Conservation (phyloP, 345 rosid species). For the Eucalyptus marginata region DNA sequence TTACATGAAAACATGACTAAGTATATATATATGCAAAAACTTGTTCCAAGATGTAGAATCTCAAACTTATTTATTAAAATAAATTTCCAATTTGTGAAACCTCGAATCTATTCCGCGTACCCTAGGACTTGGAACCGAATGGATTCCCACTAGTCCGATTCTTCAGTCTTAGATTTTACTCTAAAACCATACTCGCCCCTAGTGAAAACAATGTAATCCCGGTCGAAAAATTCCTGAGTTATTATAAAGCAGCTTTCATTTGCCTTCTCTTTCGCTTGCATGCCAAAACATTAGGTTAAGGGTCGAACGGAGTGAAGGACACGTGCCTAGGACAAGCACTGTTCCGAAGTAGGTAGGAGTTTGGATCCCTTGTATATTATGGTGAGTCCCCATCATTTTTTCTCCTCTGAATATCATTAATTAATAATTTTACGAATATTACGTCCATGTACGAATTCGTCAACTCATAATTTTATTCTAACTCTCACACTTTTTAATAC, state of each 20-base stretch:
- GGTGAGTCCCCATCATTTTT: not conserved
- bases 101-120: rapidly evolving
- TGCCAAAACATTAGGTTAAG: not conserved
- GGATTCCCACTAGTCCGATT: rapidly evolving
- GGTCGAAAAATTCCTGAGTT: not conserved
- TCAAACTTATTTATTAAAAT: not conserved
- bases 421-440: too few species aligned
- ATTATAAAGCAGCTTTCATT: not conserved
- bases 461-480: not conserved
- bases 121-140: rapidly evolving
- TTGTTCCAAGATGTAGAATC: rapidly evolving
- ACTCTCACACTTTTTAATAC: not conserved
- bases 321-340: not conserved
- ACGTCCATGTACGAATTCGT: not conserved
- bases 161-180: rapidly evolving
- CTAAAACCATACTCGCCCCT: rapidly evolving
- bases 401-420: not conserved
- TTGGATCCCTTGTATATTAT: not conserved
- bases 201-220: not conserved
- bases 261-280: not conserved
- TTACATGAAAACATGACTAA: rapidly evolving
- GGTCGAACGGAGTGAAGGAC: not conserved
- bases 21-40: too few species aligned
- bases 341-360: rapidly evolving
- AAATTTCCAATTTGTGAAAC: rapidly evolving